phyloP scores from a whole-genome alignment of 805 yeast species.

The Ogataea sp. region DNA sequence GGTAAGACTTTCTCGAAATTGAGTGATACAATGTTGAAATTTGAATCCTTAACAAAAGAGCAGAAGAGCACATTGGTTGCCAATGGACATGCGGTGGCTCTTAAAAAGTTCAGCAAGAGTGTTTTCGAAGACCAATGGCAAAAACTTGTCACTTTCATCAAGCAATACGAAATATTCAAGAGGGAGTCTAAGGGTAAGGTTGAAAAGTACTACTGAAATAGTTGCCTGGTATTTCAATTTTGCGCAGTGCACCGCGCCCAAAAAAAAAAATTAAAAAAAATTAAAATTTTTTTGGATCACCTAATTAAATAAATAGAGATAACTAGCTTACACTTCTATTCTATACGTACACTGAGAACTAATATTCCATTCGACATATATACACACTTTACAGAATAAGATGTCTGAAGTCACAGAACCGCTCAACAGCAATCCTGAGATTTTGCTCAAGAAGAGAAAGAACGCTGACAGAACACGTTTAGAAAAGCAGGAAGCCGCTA shows the following conservation, averaged over 20 bases:
- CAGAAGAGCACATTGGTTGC: constrained; percentile 12
- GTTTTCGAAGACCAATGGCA: constrained; percentile 19
- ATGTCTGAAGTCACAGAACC: constrained; percentile 26
- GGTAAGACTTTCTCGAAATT: constrained; percentile 34
- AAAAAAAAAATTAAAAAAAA: too few species aligned
- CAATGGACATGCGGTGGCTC: constrained; percentile 16
- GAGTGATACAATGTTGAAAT: constrained; percentile 36
- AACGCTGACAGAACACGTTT: constrained; percentile 65
- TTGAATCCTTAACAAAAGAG: constrained; percentile 6
- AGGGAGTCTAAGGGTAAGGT: constrained; percentile 19
- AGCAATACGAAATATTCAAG: constrained; percentile 12
- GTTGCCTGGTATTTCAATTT: not conserved
- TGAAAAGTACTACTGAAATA: constrained; percentile 8
- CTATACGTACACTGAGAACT: too few species aligned
- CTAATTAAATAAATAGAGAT: too few species aligned
- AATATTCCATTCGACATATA: not conserved
- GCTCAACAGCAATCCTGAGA: constrained; percentile 65
- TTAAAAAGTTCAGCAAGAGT: constrained; percentile 18
- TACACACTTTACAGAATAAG: not conserved
- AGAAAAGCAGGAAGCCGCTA: constrained; percentile 63
- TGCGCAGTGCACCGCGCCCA: not conserved
- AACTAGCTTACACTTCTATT: too few species aligned
- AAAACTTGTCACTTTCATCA: constrained; percentile 6
- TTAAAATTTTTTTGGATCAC: too few species aligned
- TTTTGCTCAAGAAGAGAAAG: constrained; percentile 71